Evolutionary conservation across 108 stramenopile genomes (phyloP).

Genomic region (Fistulifera pelliculosa): DNA sequence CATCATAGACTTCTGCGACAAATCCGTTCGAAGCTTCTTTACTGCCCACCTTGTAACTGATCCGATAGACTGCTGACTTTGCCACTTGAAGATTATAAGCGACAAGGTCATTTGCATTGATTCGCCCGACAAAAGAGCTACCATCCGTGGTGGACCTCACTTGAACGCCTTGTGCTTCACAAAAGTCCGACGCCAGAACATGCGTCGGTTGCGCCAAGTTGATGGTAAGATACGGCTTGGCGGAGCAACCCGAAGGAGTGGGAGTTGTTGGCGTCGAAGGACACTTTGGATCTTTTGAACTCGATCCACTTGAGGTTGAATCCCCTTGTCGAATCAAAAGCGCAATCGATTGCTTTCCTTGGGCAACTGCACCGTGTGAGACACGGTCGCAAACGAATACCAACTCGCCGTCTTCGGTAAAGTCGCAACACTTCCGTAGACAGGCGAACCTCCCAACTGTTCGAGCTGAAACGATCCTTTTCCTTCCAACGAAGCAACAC

Average conservation of each 20-base stretch:
- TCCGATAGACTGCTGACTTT: neutral
- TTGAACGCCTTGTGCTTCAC: neutral
- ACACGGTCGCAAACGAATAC: neutral
- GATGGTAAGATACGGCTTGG: no score
- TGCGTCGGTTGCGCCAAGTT: neutral
- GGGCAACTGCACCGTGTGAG: neutral
- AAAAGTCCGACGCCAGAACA: neutral
- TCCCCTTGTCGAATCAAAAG: neutral
- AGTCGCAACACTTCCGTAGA: neutral
- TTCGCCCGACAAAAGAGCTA: neutral
- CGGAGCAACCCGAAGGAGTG: neutral
- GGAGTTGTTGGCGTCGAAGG: neutral
- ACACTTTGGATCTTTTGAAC: neutral
- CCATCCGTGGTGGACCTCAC: neutral
- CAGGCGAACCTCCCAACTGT: neutral
- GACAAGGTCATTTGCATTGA: neutral
- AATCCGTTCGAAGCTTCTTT: neutral
- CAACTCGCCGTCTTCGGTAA: neutral
- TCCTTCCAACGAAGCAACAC: neutral
- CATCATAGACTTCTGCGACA: neutral
- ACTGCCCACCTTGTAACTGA: neutral
- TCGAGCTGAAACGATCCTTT: neutral
- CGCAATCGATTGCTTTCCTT: neutral
- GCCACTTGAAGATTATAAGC: neutral
- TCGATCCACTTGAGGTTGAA: neutral